phyloP scores from a whole-genome alignment of 495 filamentous ascomycete species.

The Annulohypoxylon nitens region DNA sequence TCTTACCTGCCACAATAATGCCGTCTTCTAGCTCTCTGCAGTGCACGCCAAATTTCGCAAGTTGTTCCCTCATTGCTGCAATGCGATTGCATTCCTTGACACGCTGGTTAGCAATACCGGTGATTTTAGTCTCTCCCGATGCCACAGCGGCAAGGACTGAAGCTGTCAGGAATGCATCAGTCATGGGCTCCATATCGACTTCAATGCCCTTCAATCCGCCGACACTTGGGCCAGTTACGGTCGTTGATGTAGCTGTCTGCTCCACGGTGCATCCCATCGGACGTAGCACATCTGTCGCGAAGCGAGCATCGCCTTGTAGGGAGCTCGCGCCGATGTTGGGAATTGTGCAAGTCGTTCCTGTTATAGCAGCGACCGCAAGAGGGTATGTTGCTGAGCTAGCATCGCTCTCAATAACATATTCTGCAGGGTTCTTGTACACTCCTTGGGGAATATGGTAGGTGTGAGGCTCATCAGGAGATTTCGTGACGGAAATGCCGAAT shows the following conservation, averaged over 20 bases:
- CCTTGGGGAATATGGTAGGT: conserved; percentile 95
- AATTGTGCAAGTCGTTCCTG: conserved; percentile 92
- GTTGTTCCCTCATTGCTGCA: conserved; percentile 92
- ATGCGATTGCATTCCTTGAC: conserved; percentile 99
- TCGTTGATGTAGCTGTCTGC: conserved; percentile 88
- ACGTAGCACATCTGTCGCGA: conserved; percentile 88
- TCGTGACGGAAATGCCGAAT: conserved; percentile 85
- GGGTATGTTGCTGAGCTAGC: conserved; percentile 98
- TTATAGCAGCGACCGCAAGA: conserved; percentile 93
- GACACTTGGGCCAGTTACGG: conserved; percentile 85
- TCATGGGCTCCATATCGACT: conserved; percentile 99
- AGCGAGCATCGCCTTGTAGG: conserved; percentile 94
- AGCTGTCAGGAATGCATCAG: conserved; percentile 96
- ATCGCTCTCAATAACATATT: conserved; percentile 96
- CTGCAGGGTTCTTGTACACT: conserved; percentile 83
- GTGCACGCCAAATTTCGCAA: conserved; percentile 93
- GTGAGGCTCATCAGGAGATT: conserved; percentile 73
- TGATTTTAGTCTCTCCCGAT: conserved; percentile 85
- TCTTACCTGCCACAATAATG: conserved; percentile 83
- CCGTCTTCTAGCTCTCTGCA: conserved; percentile 93
- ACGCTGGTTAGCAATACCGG: conserved; percentile 97
- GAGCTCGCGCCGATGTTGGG: conserved; percentile 95
- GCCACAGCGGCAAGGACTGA: conserved; percentile 94
- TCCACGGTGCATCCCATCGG: conserved; percentile 95
- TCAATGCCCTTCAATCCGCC: conserved; percentile 77